Percentiles rank a stretch among this genome's conserved stretches.
Conservation (phyloP, 2,329 filamentous ascomycete species). For the Pseudogymnoascus destructans region DNA sequence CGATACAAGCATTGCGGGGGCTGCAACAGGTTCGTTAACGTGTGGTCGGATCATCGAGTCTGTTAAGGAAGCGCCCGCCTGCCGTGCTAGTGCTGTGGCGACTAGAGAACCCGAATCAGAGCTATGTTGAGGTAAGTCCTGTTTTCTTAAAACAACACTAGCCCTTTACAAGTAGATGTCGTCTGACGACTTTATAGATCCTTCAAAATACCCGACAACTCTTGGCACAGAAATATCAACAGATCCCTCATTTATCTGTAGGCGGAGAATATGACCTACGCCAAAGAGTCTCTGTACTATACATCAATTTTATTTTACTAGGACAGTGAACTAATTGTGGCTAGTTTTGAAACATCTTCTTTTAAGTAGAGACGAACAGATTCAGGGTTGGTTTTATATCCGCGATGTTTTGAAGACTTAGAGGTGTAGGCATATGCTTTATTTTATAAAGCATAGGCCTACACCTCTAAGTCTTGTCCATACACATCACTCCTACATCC, state of each 20-base stretch:
- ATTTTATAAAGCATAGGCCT: too few species aligned
- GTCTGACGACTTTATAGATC: slow-evolving; percentile 12
- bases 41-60: too few species aligned
- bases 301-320: neutral
- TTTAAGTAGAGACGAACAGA: neutral
- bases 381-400: neutral
- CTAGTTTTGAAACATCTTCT: neutral
- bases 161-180: neutral
- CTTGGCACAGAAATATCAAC: slow-evolving; percentile 14
- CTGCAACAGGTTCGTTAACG: slow-evolving; percentile 15
- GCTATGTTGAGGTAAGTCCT: slow-evolving; percentile 25
- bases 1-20: slow-evolving; percentile 28
- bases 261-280: slow-evolving; percentile 23
- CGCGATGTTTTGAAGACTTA: too few species aligned
- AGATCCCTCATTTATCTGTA: slow-evolving; percentile 25
- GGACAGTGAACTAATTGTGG: neutral
- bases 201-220: slow-evolving; percentile 23
- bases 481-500: neutral
- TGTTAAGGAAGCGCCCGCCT: too few species aligned
- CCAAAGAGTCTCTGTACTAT: slow-evolving; percentile 19
- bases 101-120: slow-evolving; percentile 25
- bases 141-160: neutral
- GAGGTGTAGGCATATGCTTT: too few species aligned
- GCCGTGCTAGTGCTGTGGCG: too few species aligned
- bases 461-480: neutral